These are phyloP conservation scores for Paulownia fortunei DNA, from an alignment of 257 asterid species.

Conservation along the genomic window DNA sequence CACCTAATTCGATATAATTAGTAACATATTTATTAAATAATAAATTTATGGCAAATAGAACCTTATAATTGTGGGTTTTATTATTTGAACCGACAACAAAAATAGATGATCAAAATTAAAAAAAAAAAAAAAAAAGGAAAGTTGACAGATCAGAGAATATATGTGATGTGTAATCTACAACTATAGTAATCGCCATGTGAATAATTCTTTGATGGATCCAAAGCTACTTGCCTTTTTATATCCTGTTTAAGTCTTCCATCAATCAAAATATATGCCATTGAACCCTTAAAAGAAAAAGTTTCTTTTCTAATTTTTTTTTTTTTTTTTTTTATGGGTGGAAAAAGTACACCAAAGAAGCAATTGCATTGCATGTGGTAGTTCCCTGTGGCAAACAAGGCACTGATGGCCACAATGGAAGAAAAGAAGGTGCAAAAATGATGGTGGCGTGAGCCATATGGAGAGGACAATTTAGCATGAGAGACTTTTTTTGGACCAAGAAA, in stretches of 20 bases:
- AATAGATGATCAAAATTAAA: too few relatives aligned
- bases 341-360: neutral
- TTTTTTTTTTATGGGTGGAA: neutral
- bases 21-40: too few relatives aligned
- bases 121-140: too few relatives aligned
- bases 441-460: conserved; percentile 40
- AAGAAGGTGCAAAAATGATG: conserved; percentile 34
- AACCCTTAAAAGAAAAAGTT: too few relatives aligned
- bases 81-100: too few relatives aligned
- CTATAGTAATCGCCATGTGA: neutral
- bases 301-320: too few relatives aligned
- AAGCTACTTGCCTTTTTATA: neutral
- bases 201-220: neutral
- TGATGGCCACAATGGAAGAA: conserved; percentile 9
- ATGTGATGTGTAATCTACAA: too few relatives aligned
- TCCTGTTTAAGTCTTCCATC: neutral
- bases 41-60: too few relatives aligned
- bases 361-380: conserved; percentile 14
- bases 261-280: neutral
- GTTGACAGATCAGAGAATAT: too few relatives aligned
- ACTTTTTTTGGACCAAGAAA: conserved; percentile 33
- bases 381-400: conserved; percentile 28
- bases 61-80: too few relatives aligned
- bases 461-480: conserved; percentile 24
- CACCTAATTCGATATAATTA: too few relatives aligned